Base-by-base conservation (phyloP, 805 yeast genomes). In the Wickerhamomyces silvicola region DNA sequence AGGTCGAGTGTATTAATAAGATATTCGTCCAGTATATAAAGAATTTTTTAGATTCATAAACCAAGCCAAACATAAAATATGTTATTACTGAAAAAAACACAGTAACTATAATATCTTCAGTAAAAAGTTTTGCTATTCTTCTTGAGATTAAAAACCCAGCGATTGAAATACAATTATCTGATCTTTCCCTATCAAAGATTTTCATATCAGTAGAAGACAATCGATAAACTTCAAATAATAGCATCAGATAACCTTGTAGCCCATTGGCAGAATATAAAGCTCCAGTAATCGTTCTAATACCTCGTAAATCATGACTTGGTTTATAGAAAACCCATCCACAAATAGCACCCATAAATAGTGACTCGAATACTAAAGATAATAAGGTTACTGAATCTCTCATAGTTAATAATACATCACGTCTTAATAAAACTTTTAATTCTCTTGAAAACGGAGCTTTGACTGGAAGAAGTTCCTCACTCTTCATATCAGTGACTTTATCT, bases 251-350 rank as follows among this genome's bases (percentile, higher is more conserved):
- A 9, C 75, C 70, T 50, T 75, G 82, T 8, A 74, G 50, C 5
- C 78, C 70, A 27, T 61, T 60, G 0, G 76, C 59, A 3, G 70
- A 64, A 48, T 78, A 79, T 2, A 76, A 39, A 2, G 76, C 65
- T 13, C 75, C 72, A 20, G 69, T 52, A 4, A 49, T 51, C 0
- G 94, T 69, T 36, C 92, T 57, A 8, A 82, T 66, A 4, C 94
- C 95, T 2, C 75, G 62, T 14, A 77, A 37, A 18, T 69, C 62
- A 8, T 66, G 61, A 5, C 68, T 70, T 2, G 88, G 88, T 37
- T 72, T 72, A 50, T 57, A 80, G 48, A 78, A 86, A 28, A 85
- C 72, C 88, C 92, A 83, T 0, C 95, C 95, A 25, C 72, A 60
- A 21, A 51, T 36, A n/a, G 39, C 15, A 4, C 46, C 55, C 52